A percentile compares a stretch with the other conserved stretches of the same genome.
These are phyloP conservation scores for Arthrobotrys sphaeroides DNA, from an alignment of 2,329 filamentous ascomycete species.

Conservation along the genomic window DNA sequence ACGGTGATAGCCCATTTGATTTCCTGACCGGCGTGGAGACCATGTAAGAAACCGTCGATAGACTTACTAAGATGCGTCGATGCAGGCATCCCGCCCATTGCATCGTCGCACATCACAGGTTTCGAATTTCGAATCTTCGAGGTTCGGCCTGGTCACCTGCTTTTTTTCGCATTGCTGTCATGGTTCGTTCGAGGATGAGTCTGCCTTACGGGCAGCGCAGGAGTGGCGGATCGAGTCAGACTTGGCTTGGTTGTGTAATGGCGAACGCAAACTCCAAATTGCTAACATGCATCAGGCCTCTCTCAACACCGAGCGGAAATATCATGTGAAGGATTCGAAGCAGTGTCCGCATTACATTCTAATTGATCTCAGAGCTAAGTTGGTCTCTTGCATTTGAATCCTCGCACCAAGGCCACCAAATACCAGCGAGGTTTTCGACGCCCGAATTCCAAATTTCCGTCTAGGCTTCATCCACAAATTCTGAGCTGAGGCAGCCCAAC, in stretches of 20 bases:
- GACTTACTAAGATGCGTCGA: slow-evolving; percentile 7
- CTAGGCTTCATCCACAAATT: slow-evolving; percentile 40
- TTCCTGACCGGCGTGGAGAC: slow-evolving; percentile 5
- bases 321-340: slow-evolving; percentile 36
- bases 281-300: neutral
- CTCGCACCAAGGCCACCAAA: neutral
- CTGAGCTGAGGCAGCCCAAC: slow-evolving; percentile 18
- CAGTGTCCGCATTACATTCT: slow-evolving; percentile 5
- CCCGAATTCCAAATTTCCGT: slow-evolving; percentile 37
- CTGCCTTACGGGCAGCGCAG: slow-evolving; percentile 43
- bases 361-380: neutral
- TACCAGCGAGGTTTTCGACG: neutral
- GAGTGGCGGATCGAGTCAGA: slow-evolving; percentile 26
- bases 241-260: slow-evolving; percentile 63
- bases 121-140: slow-evolving; percentile 26
- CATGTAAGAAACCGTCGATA: slow-evolving; percentile 2
- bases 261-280: slow-evolving; percentile 14
- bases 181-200: slow-evolving; percentile 26
- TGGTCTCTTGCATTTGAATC: neutral
- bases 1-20: neutral
- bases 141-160: slow-evolving; percentile 21
- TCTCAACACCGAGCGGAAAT: neutral
- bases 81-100: slow-evolving; percentile 17
- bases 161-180: slow-evolving; percentile 9
- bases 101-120: slow-evolving; percentile 25